Evolutionary conservation across 2,329 filamentous ascomycete species (phyloP), one percentile per base, ranked within the genome.

Genomic region (Aspergillus candidus): DNA sequence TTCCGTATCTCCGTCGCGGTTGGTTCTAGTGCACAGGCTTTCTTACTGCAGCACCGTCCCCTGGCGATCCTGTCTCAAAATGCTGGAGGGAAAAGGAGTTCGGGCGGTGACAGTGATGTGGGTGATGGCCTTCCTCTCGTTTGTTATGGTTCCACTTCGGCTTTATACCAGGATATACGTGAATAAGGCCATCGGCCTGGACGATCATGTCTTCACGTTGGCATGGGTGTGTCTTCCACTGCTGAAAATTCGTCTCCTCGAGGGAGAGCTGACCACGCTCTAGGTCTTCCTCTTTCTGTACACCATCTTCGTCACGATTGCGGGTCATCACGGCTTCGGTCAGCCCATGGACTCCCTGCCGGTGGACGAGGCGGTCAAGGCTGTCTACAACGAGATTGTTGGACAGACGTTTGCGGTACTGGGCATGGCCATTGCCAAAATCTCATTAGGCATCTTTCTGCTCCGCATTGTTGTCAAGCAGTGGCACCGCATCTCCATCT

Each of bases 391-490:
- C 10, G 51, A 54, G 22, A 47, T 52, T 43, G 22, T 57, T 27
- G 66, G 14, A 58, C 56, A 50, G 60, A 66, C 59, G 0, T 69
- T 72, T 29, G 63, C 63, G 1, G 53, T 72, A 4, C 38, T 68
- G 2, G 68, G 66, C 11, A 72, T 69, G 58, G 63, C 62, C 4
- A 51, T 65, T 6, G 64, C 68, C 0, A 72, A 72, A 31, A 48
- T 55, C 39, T 69, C 68, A 0, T 52, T 72, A 0, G 68, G 65
- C 0, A 57, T 69, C 7, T 71, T 72, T 40, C 43, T 72, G 7
- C 50, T 70, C 3, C 62, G 68, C 0, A 53, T 72, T 12, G 65
- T 70, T 10, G 56, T 56, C 3, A 49, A 51, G 8, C 42, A 18
- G 10, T 66, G 62, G 62, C 66, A 70, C 48, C 61, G 57, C n/a